Percentiles rank a stretch among this genome's conserved stretches.
Conservation (phyloP, 2,329 filamentous ascomycete species). For the Ambrosiella beaveri region DNA sequence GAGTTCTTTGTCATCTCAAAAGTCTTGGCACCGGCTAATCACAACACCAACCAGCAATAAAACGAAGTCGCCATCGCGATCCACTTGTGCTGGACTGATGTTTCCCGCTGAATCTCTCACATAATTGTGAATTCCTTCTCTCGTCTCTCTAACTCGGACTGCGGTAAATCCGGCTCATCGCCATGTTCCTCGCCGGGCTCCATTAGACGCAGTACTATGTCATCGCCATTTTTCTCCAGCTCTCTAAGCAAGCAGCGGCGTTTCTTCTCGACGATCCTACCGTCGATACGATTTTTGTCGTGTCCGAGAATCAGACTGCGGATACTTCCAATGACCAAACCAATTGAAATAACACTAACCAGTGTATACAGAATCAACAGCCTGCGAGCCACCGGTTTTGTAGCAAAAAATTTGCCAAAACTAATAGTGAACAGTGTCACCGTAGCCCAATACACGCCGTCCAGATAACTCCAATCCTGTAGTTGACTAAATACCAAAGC, state of each 20-base stretch:
- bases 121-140: conserved; percentile 61
- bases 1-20: conserved; percentile 38
- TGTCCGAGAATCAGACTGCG: conserved; percentile 46
- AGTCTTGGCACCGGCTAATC: conserved; percentile 62
- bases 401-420: conserved; percentile 37
- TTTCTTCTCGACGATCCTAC: conserved; percentile 42
- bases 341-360: conserved; percentile 67
- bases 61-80: conserved; percentile 51
- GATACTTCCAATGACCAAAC: conserved; percentile 68
- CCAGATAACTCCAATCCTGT: conserved; percentile 59
- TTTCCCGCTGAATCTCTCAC: conserved; percentile 57
- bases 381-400: conserved; percentile 41
- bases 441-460: conserved; percentile 65
- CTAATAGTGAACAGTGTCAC: conserved; percentile 50
- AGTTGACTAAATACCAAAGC: conserved; percentile 57
- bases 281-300: conserved; percentile 34
- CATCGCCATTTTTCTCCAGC: conserved; percentile 29
- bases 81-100: conserved; percentile 54
- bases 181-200: too few relatives aligned
- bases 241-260: conserved; percentile 30
- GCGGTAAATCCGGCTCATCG: too few relatives aligned
- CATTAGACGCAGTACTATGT: conserved; percentile 34
- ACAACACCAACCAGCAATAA: conserved; percentile 53
- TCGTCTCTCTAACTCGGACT: conserved; percentile 38
- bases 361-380: conserved; percentile 72